These are phyloP conservation scores for Magnaporthiopsis incrustans DNA, from an alignment of 2,329 filamentous ascomycete genomes.

Conservation along the genomic window DNA sequence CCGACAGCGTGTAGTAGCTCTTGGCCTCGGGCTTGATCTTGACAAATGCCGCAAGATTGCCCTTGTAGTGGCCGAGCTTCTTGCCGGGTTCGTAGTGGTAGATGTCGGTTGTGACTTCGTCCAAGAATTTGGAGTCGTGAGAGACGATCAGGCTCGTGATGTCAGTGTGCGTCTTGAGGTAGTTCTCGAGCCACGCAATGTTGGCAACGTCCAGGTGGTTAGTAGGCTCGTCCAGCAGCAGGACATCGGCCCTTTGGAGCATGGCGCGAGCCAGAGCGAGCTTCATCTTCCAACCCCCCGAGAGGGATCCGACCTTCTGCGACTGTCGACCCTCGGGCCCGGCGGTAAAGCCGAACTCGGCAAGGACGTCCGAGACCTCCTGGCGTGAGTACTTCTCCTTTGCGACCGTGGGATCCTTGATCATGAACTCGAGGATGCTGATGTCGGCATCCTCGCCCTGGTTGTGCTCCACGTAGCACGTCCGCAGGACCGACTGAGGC, in stretches of 20 bases:
- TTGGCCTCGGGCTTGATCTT: conserved; percentile 86
- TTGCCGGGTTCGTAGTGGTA: conserved; percentile 96
- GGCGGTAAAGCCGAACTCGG: conserved; percentile 87
- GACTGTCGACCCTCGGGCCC: conserved; percentile 84
- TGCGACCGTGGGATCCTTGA: conserved; percentile 80
- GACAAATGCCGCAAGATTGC: conserved; percentile 78
- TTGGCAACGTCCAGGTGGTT: conserved; percentile 97
- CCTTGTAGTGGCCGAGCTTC: conserved; percentile 83
- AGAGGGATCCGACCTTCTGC: conserved; percentile 86
- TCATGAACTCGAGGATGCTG: conserved; percentile 87
- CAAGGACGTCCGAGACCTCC: conserved; percentile 67
- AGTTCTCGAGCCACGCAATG: conserved; percentile 91
- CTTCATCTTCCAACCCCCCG: conserved; percentile 99
- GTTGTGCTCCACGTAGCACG: conserved; percentile 98
- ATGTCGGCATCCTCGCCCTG: conserved; percentile 96
- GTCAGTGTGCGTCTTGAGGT: conserved; percentile 89
- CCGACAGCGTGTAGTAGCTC: conserved; percentile 94
- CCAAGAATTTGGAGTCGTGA: conserved; percentile 96
- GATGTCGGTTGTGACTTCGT: conserved; percentile 96
- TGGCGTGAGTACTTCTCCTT: conserved; percentile 64
- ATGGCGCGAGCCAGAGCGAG: conserved; percentile 90
- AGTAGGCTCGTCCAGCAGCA: conserved; percentile 95
- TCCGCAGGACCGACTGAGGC: conserved; percentile 81
- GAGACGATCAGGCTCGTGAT: conserved; percentile 97
- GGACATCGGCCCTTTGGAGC: conserved; percentile 92